Evolutionary conservation across 2,329 filamentous ascomycete species (phyloP), one percentile per base, ranked within the genome.

Genomic region (Gnomoniopsis smithogilvyi): DNA sequence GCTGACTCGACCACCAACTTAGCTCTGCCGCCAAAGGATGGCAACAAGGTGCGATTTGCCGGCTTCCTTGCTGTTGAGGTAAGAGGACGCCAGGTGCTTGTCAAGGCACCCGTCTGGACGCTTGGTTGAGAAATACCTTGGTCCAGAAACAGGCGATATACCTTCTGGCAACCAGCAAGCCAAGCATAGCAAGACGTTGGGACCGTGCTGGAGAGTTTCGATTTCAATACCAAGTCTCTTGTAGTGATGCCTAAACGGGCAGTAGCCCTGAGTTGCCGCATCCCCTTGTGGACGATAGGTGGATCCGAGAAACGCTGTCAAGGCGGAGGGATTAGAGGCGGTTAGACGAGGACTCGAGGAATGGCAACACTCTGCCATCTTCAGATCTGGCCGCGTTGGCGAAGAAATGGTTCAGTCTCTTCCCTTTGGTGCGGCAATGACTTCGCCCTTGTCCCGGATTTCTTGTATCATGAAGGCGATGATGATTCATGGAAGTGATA

Each of bases 11-110:
- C 72, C 54, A 66, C 67, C 56, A 63, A 70, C 64, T 56, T 68
- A 76, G 72, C 70, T 63, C 66, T 75, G 47, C 68, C 69, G 54
- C 69, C 75, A 50, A 80, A 79, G 68, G 81, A 83, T 54, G 65
- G 71, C 36, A 76, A 69, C 64, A 87, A 84, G 64, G 85, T 94
- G 58, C 85, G 90, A 46, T 89, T 93, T 70, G 87, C 90, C 1
- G 88, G 87, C 6, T 94, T 93, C 70, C 73, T 92, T 58, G 84
- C 82, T 19, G 81, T 92, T 34, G 90, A 93, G 73, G 89, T 94
- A 8, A 79, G 88, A 63, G 89, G 89, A 22, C 83, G 89, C 61
- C 90, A 90, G 73, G 87, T 92, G 51, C 75, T 94, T 66, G 77
- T 85, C 62, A 92, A 92, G 75, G 88, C 90, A 21, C 89, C 90